These are phyloP conservation scores for Boechera stricta DNA, from an alignment of 345 rosid species.

Conservation along the genomic window DNA sequence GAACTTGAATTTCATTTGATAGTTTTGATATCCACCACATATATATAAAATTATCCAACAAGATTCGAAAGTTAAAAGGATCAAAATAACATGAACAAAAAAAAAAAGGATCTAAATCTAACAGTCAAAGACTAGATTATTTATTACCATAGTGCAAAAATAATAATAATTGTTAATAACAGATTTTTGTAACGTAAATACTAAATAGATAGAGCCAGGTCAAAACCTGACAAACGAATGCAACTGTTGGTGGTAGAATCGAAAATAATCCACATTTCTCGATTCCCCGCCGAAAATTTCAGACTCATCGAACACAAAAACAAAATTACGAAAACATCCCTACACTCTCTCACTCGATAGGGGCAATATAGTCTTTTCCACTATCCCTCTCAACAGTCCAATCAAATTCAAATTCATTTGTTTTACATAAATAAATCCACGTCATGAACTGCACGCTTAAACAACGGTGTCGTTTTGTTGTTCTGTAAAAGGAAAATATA, in stretches of 20 bases:
- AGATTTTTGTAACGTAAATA: background rate
- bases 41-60: background rate
- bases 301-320: conserved; percentile 13
- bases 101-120: background rate
- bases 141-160: background rate
- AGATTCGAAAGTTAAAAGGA: background rate
- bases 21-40: too few relatives aligned
- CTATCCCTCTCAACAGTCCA: conserved; percentile 7
- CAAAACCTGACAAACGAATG: conserved; percentile 45
- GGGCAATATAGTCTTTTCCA: conserved; percentile 5
- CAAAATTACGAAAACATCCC: conserved; percentile 18
- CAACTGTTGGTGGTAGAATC: conserved; percentile 52
- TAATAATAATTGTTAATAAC: background rate
- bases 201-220: background rate
- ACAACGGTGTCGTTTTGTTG: conserved; percentile 39
- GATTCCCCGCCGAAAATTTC: conserved; percentile 52
- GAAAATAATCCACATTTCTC: conserved; percentile 28
- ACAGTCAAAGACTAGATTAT: background rate
- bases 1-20: background rate
- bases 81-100: too few relatives aligned
- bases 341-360: background rate
- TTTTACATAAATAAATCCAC: conserved; percentile 12
- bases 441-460: conserved; percentile 47
- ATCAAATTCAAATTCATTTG: conserved; percentile 19
- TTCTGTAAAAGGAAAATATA: conserved; percentile 4